Base-by-base conservation (phyloP, 768 basidiomycete genomes). In the Tricholomella constricta region DNA sequence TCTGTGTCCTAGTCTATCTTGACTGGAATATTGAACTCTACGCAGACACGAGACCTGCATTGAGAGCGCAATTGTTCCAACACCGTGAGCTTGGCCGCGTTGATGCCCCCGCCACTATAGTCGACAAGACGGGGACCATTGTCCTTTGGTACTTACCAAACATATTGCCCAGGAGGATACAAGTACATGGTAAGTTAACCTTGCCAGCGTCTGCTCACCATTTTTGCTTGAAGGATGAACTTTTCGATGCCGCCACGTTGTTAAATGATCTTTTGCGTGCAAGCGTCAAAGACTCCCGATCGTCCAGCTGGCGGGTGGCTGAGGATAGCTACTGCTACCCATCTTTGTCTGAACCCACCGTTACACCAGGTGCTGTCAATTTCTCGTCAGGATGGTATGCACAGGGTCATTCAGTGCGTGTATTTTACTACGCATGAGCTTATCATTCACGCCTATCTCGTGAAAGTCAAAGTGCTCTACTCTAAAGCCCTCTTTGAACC, bases 221-320 rank as follows among this genome's bases (percentile, higher is more conserved):
- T 19, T 26, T 20, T 10, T 20, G 20, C 4, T 14, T n/a, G 3
- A 9, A 46, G 45, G n/a, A 6, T n/a, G 17, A 46, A 15, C 6
- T 46, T 2, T 46, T 32, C 17, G n/a, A 32, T 10, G 45, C 45
- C 2, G 10, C 45, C 5, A 7, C 27, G 3, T 19, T 46, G 17
- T 9, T 46, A 12, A 46, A 34, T 14, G 17, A 31, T 19, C 45
- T 46, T 3, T 14, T 46, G 57, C 4, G 55, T 52, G 12, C 61
- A 36, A 32, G 58, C 37, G 4, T 54, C 45, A 8, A 20, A 6
- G 19, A 6, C 25, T 22, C 49, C 6, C 5, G 6, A 19, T 15
- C 26, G 9, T 19, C 20, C 4, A 49, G 17, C 25, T 41, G 49
- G 49, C 36, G 31, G 6, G 45, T 46, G 10, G 27, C 4, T 11